Evolutionary conservation across 805 yeast species (phyloP), one percentile per base, ranked within the genome.

Genomic region (Pichia eremophila): DNA sequence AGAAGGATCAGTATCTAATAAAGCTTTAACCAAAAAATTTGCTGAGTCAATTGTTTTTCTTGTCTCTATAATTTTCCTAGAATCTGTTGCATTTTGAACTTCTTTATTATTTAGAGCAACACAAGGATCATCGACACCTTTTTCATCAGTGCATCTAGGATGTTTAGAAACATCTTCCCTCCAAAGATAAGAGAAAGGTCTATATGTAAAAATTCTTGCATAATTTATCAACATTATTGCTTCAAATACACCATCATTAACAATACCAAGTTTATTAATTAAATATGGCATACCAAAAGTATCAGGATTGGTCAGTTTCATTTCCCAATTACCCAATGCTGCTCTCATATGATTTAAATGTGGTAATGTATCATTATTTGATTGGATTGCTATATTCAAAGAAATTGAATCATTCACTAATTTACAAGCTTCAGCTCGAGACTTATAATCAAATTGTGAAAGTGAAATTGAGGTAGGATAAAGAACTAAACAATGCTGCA

Each of bases 1-100:
- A 1, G 72, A 59, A 0, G 79, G 71, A 49, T 69, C 69, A 2
- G 79, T 72, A 50, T 75, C 78, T 11, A 75, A 65, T 8, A 75
- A 59, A 1, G 72, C 58, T 47, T 67, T 70, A 2, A 74, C 71
- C 22, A 75, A 72, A 18, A 74, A 62, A 38, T 74, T 73, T 2
- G 81, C 80, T 22, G 78, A 75, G 45, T 73, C 78, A 19, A 75
- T 75, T 1, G 79, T 74, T 52, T 74, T 74, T 52, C 78, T 64
- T 0, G 81, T 75, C 51, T 74, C 80, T 36, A 75, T 69, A 32
- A 73, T 69, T 50, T 74, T 73, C 46, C 72, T 61, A 1, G 77
- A 65, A 50, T 69, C 74, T 28, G 67, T 64, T 8, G 49, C 28
- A 9, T 34, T 40, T 17, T 40, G 40, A 7, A 45, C 40, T 41